phyloP scores from a whole-genome alignment of 495 filamentous ascomycete genomes.

The Daldinia caldariorum region DNA sequence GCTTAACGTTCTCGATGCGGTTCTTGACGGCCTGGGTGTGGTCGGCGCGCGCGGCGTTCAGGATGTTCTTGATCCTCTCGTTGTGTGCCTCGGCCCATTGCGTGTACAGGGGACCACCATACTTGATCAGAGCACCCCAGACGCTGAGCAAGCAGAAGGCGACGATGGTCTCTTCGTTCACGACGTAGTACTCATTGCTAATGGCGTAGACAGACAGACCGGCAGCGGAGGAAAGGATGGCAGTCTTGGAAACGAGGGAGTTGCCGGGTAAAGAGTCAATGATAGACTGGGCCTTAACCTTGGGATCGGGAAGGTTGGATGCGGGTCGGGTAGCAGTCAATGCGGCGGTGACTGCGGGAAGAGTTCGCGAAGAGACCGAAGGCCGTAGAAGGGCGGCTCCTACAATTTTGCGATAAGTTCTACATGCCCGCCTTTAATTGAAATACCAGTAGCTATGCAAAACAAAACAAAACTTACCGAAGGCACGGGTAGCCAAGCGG shows the following conservation, averaged over 20 bases:
- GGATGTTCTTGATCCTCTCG: constrained; percentile 87
- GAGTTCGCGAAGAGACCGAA: constrained; percentile 70
- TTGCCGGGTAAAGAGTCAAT: constrained; percentile 87
- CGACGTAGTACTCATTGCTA: constrained; percentile 98
- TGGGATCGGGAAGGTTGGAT: constrained; percentile 88
- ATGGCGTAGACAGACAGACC: constrained; percentile 93
- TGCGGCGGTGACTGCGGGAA: constrained; percentile 76
- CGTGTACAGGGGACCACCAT: constrained; percentile 88
- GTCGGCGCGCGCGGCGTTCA: constrained; percentile 91
- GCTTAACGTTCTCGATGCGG: constrained; percentile 90
- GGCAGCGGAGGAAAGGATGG: constrained; percentile 91
- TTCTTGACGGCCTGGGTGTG: constrained; percentile 94
- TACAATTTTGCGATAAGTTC: constrained; percentile 53
- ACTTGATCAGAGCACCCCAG: constrained; percentile 89
- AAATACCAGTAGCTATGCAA: background rate
- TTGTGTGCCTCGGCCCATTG: constrained; percentile 90
- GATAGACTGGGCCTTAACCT: constrained; percentile 94
- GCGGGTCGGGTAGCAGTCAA: constrained; percentile 69
- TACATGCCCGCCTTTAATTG: constrained; percentile 25
- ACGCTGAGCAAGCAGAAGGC: constrained; percentile 88
- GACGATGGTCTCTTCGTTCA: constrained; percentile 97
- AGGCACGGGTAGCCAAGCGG: constrained; percentile 88
- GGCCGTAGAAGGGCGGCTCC: constrained; percentile 91
- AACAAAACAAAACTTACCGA: constrained; percentile 86
- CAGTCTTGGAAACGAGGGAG: constrained; percentile 90